Evolutionary conservation across 768 basidiomycete genomes (phyloP).

Genomic region (Pleurotus pulmonarius): DNA sequence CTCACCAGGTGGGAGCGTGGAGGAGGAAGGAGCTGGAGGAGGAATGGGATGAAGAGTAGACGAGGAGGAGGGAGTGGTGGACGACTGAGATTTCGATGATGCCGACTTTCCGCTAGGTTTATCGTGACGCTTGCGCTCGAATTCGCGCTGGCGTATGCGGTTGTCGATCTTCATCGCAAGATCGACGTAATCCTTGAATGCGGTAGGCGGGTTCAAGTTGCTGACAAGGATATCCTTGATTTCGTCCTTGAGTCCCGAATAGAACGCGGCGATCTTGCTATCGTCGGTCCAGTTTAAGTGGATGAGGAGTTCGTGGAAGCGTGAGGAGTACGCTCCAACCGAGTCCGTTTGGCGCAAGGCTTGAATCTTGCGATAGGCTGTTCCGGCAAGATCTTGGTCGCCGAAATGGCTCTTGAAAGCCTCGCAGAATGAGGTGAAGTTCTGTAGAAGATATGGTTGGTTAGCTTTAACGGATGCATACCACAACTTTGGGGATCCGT

Average conservation of each 20-base stretch:
- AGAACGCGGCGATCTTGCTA: conserved; percentile 28
- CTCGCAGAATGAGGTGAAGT: conserved; percentile 21
- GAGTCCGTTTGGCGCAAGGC: conserved; percentile 27
- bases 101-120: not conserved
- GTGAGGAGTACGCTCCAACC: conserved; percentile 20
- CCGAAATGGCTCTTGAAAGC: conserved; percentile 25
- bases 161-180: too few species aligned
- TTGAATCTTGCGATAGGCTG: conserved; percentile 22
- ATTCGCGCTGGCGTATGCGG: conserved; percentile 16
- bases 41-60: not conserved
- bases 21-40: conserved; percentile 4
- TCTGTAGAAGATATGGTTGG: conserved; percentile 16
- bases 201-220: conserved; percentile 12
- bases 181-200: conserved; percentile 16
- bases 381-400: conserved; percentile 20
- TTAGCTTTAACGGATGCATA: conserved; percentile 19
- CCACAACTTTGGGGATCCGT: conserved; percentile 27
- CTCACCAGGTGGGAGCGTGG: conserved; percentile 12
- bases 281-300: conserved; percentile 25
- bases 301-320: conserved; percentile 20
- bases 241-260: conserved; percentile 22
- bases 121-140: conserved; percentile 1
- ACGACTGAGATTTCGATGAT: not conserved
- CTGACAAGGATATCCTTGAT: conserved; percentile 20
- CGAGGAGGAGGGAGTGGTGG: conserved; percentile 2